Conservation (phyloP, 805 yeast genomes). For the Saccharomycopsis schoenii region DNA sequence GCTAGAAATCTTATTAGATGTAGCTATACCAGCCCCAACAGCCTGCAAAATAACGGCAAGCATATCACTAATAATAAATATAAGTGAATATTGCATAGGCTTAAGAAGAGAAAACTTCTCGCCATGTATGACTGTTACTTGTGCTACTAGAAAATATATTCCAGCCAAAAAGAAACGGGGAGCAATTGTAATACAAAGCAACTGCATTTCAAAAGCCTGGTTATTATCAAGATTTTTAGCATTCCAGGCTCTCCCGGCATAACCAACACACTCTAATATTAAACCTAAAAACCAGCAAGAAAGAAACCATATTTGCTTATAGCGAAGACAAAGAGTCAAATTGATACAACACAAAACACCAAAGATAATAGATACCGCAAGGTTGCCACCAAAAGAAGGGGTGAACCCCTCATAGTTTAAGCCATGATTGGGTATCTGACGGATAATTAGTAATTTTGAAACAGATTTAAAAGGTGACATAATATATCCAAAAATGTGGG, state of each 20-base stretch:
- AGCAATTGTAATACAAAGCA: constrained; percentile 58
- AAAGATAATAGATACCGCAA: constrained; percentile 46
- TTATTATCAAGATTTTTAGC: constrained; percentile 27
- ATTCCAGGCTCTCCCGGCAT: constrained; percentile 46
- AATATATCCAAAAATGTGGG: neutral
- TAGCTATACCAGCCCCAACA: constrained; percentile 64
- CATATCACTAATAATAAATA: constrained; percentile 60
- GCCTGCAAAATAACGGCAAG: constrained; percentile 60
- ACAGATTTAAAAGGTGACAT: neutral
- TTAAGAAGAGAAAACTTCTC: constrained; percentile 33
- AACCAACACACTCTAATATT: constrained; percentile 57
- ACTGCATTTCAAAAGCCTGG: constrained; percentile 48
- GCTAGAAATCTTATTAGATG: constrained; percentile 25
- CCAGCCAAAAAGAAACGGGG: constrained; percentile 85
- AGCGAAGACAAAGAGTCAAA: constrained; percentile 36
- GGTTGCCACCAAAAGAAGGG: constrained; percentile 50
- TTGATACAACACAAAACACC: constrained; percentile 41
- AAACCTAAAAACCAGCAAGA: constrained; percentile 45
- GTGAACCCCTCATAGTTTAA: neutral
- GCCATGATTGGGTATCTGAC: neutral
- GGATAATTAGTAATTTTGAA: neutral
- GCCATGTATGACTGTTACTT: constrained; percentile 57
- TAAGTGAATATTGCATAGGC: constrained; percentile 38
- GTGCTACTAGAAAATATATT: constrained; percentile 59
- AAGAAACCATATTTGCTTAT: constrained; percentile 57